Evolutionary conservation across 2,329 filamentous ascomycete species (phyloP), one percentile per base, ranked within the genome.

Genomic region (Emericellopsis cladophorae): DNA sequence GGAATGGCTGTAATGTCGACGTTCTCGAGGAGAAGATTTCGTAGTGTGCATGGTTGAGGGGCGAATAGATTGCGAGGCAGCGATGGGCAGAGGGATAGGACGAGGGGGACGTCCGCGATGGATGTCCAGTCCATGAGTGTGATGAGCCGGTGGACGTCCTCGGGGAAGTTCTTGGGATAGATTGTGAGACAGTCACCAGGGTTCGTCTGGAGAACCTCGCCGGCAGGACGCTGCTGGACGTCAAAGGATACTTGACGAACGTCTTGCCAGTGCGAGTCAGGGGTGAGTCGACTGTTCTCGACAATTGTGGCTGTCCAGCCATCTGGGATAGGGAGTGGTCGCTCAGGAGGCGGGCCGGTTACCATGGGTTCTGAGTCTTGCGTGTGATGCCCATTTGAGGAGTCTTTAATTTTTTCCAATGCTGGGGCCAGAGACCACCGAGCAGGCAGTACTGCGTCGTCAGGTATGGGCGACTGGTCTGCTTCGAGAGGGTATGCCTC

Each of bases 1-100:
- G 92, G 92, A 37, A 96, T 90, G 4, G 87, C 81, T 43, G 82
- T 88, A 48, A 98, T 82, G 58, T 98, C 92, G 15, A 96, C 70
- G 50, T 89, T 84, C 54, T 93, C 79, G 4, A 78, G 80, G 5
- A 98, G 67, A 1, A 98, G 72, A 34, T 75, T 69, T 23, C 90
- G 77, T 2, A 96, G 61, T 0, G 88, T 93, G 49, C 55, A 62
- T 46, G 54, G 53, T 43, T 60, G 45, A 4, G 68, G 51, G 45
- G 63, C 51, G 52, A 59, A 54, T 44, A 69, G 49, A 39, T 51
- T 51, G 5, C 48, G 44, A 3, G 58, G 51, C 49, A 57, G 66
- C 45, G 41, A 61, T 6, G 45, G 40, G 41, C 56, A 55, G 14
- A 42, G 7, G 2, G 52, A 54, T 40, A 86, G 65, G 45, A 67